Evolutionary conservation across 306 rosid species (phyloP).

Genomic region (Inga laurina): DNA sequence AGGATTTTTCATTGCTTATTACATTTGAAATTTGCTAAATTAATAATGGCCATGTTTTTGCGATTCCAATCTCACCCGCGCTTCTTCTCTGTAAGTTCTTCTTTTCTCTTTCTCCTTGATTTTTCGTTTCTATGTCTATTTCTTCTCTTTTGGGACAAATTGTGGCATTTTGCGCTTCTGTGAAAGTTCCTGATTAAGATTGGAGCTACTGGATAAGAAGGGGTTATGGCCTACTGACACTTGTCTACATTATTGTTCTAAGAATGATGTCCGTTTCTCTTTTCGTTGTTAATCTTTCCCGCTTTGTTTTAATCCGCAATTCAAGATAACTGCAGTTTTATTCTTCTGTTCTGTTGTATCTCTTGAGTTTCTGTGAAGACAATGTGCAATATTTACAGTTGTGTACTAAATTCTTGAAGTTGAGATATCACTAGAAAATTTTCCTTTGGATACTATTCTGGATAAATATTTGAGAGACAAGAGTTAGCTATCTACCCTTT

Average conservation of each 20-base stretch:
- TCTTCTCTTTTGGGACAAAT: neutral
- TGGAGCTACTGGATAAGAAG: neutral
- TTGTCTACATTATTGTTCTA: neutral
- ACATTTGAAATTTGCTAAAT: no score
- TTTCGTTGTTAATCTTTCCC: neutral
- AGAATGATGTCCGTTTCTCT: neutral
- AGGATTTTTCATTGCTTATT: neutral
- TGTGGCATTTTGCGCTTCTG: neutral
- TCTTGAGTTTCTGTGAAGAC: neutral
- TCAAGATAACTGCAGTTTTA: neutral
- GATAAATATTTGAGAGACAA: neutral
- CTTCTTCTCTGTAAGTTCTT: conserved; percentile 38
- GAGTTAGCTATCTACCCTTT: neutral
- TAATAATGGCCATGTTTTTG: conserved; percentile 32
- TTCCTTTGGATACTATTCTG: no score
- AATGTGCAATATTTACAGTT: neutral
- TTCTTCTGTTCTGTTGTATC: neutral
- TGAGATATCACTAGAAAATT: neutral
- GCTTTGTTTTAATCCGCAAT: neutral
- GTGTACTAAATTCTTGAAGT: neutral
- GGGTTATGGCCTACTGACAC: neutral
- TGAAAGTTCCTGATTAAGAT: neutral
- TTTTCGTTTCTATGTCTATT: neutral
- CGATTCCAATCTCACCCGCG: conserved; percentile 32
- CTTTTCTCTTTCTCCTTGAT: neutral